Evolutionary conservation across 306 rosid species (phyloP).

Genomic region (Morella rubra): DNA sequence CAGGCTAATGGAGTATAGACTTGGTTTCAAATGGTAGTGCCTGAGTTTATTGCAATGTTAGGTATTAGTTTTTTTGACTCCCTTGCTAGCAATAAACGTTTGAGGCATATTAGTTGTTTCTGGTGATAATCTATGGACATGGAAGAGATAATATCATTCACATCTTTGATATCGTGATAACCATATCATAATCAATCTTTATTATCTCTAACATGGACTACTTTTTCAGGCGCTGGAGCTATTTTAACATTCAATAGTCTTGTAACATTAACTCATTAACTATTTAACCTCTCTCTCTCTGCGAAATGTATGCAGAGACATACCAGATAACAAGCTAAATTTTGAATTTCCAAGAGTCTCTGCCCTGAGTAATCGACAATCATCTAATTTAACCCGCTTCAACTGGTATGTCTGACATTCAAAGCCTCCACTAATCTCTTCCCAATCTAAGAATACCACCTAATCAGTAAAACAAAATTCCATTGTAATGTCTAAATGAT

Average conservation of each 20-base stretch:
- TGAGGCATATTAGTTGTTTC: slow-evolving; percentile 1
- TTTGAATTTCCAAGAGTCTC: neutral
- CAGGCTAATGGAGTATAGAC: too few relatives aligned
- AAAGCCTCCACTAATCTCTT: neutral
- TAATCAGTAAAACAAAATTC: too few relatives aligned
- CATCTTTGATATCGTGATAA: too few relatives aligned
- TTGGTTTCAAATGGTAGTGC: too few relatives aligned
- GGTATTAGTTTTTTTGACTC: neutral
- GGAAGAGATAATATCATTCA: too few relatives aligned
- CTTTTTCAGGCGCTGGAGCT: neutral
- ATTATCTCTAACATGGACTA: too few relatives aligned
- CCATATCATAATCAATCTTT: too few relatives aligned
- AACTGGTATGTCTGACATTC: neutral
- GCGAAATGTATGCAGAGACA: neutral
- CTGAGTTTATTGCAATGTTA: neutral
- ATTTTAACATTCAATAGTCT: neutral
- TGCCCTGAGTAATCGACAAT: neutral
- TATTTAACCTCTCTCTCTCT: neutral
- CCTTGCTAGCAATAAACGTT: neutral
- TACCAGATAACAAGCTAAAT: neutral
- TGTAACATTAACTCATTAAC: neutral
- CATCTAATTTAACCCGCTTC: neutral
- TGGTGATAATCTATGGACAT: neutral
- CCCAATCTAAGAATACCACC: neutral
- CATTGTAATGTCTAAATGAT: too few relatives aligned